Evolutionary conservation across 2,329 filamentous ascomycete species (phyloP).

Genomic region (Fusarium begoniae): DNA sequence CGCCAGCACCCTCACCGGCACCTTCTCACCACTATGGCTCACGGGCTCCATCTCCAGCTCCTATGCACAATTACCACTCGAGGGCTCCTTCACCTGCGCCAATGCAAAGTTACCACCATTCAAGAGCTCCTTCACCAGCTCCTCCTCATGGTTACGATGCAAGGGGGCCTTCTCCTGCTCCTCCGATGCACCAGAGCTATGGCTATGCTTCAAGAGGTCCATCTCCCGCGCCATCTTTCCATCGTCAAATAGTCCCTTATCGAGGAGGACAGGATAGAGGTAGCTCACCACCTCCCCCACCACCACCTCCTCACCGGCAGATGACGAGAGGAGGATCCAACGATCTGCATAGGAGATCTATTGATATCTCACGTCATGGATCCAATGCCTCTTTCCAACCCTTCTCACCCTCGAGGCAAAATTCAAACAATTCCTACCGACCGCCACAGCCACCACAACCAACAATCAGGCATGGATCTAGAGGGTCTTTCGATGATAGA

Average conservation of each 20-base stretch:
- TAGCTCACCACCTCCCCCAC: slow-evolving; percentile 78
- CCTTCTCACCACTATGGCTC: slow-evolving; percentile 46
- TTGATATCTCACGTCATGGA: slow-evolving; percentile 47
- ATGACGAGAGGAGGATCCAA: slow-evolving; percentile 52
- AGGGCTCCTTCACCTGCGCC: slow-evolving; percentile 34
- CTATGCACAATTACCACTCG: slow-evolving; percentile 25
- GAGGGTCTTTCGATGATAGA: slow-evolving; percentile 47
- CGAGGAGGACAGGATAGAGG: slow-evolving; percentile 48
- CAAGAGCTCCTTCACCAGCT: slow-evolving; percentile 43
- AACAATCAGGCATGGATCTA: slow-evolving; percentile 34
- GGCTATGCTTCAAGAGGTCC: slow-evolving; percentile 48
- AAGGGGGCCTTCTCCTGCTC: slow-evolving; percentile 45
- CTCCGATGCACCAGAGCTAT: slow-evolving; percentile 44
- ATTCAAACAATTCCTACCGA: slow-evolving; percentile 52
- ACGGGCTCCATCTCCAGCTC: slow-evolving; percentile 43
- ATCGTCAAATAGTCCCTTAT: slow-evolving; percentile 36
- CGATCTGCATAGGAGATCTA: slow-evolving; percentile 48
- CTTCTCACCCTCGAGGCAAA: slow-evolving; percentile 47
- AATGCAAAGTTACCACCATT: slow-evolving; percentile 34
- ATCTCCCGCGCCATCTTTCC: slow-evolving; percentile 51
- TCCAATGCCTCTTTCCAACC: slow-evolving; percentile 49
- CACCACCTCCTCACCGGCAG: slow-evolving; percentile 85
- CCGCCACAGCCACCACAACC: slow-evolving; percentile 28
- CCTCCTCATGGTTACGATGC: slow-evolving; percentile 45
- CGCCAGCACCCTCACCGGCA: slow-evolving; percentile 48